phyloP scores from a whole-genome alignment of 805 yeast genomes.

The Hanseniaspora clermontiae region DNA sequence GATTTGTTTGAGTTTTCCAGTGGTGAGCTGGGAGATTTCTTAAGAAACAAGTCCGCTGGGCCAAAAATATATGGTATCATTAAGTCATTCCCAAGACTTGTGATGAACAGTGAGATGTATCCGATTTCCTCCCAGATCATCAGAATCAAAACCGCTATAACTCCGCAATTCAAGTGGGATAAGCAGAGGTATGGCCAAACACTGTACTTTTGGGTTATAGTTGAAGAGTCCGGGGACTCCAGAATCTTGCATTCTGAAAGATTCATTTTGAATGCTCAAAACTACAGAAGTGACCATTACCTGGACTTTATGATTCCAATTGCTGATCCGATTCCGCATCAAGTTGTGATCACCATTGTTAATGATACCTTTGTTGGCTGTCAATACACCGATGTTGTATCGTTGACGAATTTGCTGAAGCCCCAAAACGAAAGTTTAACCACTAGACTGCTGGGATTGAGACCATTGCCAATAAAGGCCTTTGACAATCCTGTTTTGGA shows the following conservation, averaged over 20 bases:
- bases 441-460: slow-evolving; percentile 64
- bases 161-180: slow-evolving; percentile 81
- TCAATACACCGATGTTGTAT: slow-evolving; percentile 60
- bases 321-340: slow-evolving; percentile 80
- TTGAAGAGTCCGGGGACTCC: slow-evolving; percentile 70
- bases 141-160: slow-evolving; percentile 58
- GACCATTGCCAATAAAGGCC: slow-evolving; percentile 78
- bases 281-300: slow-evolving; percentile 45
- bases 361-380: slow-evolving; percentile 88
- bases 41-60: slow-evolving; percentile 73
- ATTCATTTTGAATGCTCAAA: slow-evolving; percentile 51
- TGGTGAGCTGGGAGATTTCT: slow-evolving; percentile 75
- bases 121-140: slow-evolving; percentile 82
- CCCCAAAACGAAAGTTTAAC: slow-evolving; percentile 80
- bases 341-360: slow-evolving; percentile 61
- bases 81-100: slow-evolving; percentile 61
- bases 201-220: slow-evolving; percentile 83
- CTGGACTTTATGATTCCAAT: slow-evolving; percentile 89
- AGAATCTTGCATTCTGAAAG: slow-evolving; percentile 72
- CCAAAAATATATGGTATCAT: slow-evolving; percentile 43
- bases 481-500: slow-evolving; percentile 58
- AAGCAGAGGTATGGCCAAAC: slow-evolving; percentile 65
- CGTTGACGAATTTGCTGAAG: slow-evolving; percentile 78
- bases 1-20: slow-evolving; percentile 58
- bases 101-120: slow-evolving; percentile 67